Evolutionary conservation across 768 basidiomycete species (phyloP), one percentile per base, ranked within the genome.

Genomic region (Thelephora aurantiotincta): DNA sequence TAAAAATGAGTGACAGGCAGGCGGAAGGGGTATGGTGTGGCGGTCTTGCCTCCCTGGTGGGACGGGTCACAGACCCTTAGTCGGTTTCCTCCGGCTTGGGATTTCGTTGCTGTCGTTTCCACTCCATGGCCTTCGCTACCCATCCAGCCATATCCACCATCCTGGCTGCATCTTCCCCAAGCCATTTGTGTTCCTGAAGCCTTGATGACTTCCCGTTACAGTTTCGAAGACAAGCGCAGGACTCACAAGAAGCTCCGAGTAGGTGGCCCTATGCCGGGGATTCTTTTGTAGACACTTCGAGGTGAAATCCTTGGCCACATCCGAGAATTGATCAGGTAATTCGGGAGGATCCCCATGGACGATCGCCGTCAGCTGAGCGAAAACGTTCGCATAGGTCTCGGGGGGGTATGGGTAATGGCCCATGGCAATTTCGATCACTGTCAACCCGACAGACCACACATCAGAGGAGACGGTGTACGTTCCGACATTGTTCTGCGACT

Each of bases 391-490:
- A 62, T 96, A 99, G 6, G 91, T 94, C 67, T 98, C 93, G 22
- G 93, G 93, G 26, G 94, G 94, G 59, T 96, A 99, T 1, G 94
- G 94, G 63, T 99, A 98, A 58, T 77, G 64, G 58, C 84, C 93
- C 57, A 87, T 71, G 2, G 84, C 88, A 53, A 94, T 80, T 64
- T 99, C 94, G 57, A 98, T 88, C 62, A 96, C 82, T 4, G 87
- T 83, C 38, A 98, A 71, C 11, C 94, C 94, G 18, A 97, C 77
- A 6, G 92, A 96, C 94, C 94, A 99, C 12, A 99, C 85, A 59
- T 99, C 96, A 9, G 92, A 93, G 5, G 92, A 85, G 47, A 97
- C 92, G 16, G 92, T 92, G 65, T 99, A 99, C 3, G 91, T 88
- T 30, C 83, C 80, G 43, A 84, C 68, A 48, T 83, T 80, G 58